A percentile compares a stretch with the other conserved stretches of the same genome.
Conservation (phyloP, 306 rosid species). For the Dicorynia guianensis region DNA sequence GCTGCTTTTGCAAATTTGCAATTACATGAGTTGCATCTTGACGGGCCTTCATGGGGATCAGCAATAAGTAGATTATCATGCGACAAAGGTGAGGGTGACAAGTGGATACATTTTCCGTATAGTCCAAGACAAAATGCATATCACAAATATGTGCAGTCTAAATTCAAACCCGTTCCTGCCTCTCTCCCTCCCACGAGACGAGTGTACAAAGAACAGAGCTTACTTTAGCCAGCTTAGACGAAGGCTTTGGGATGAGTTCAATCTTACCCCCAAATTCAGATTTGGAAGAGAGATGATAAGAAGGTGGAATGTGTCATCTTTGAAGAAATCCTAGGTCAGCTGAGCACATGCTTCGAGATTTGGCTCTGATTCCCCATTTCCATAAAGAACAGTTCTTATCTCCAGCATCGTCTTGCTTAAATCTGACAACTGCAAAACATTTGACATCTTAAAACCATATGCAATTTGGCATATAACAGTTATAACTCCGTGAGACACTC, state of each 20-base stretch:
- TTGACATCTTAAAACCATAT: background rate
- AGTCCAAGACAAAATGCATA: background rate
- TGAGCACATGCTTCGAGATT: constrained; percentile 65
- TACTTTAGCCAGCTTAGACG: background rate
- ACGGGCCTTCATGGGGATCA: constrained; percentile 51
- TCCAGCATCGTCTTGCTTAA: constrained; percentile 56
- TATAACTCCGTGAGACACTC: background rate
- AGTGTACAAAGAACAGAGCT: too few relatives aligned
- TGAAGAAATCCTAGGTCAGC: constrained; percentile 68
- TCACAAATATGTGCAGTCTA: background rate
- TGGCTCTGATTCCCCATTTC: constrained; percentile 66
- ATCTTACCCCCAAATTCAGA: constrained; percentile 61
- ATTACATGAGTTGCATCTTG: constrained; percentile 63
- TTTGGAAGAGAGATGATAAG: constrained; percentile 57
- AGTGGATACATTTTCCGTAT: too few relatives aligned
- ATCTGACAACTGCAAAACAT: constrained; percentile 47
- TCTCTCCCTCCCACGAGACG: background rate
- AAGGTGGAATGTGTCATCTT: constrained; percentile 59
- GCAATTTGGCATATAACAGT: background rate
- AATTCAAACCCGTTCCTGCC: too few relatives aligned
- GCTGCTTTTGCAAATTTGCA: constrained; percentile 74
- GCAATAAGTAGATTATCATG: background rate
- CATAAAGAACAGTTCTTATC: constrained; percentile 62
- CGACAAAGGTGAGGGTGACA: background rate
- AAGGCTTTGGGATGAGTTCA: background rate